Evolutionary conservation across 805 yeast genomes (phyloP), one percentile per base, ranked within the genome.

Genomic region (Tetrapisispora nanseiensis): DNA sequence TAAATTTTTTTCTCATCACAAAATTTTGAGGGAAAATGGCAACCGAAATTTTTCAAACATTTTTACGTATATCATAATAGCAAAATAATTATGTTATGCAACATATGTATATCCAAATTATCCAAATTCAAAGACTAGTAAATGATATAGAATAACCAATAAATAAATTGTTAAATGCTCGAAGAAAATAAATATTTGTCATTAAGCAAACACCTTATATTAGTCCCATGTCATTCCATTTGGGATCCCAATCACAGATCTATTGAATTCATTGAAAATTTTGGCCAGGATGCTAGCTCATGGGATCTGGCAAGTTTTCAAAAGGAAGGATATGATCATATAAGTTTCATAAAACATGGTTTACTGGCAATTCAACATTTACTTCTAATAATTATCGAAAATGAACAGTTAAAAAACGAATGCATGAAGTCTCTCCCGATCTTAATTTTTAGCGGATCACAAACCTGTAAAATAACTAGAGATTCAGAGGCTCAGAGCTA

Each of bases 291-390:
- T 3, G 58, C 68, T 10, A 59, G 57, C 1, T 85, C 82, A 49
- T 86, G 95, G 95, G 51, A 51, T 18, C 56, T 85, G 39, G 87
- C 76, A 10, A 62, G 76, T 0, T 84, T 84, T 51, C 95, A 85
- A 57, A 43, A 63, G 6, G 82, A 78, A 46, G 85, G 87, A 0
- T 57, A 75, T 13, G 92, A 86, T 51, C 87, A 83, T 50, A 50
- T 75, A 3, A 67, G 78, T 19, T 83, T 83, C 58, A 68, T 75
- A 13, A 69, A 76, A 33, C 95, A 85, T 56, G 72, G 83, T 2
- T 53, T 63, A 28, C 51, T 49, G 16, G 74, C 80, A 1, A 42
- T 79, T 10, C 54, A 59, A 1, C 48, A 59, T 15, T 46, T 76
- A 7, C 40, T 59, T 12, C 32, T 52, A 2, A 7, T 3, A 4